Conservation (phyloP, 2,329 filamentous ascomycete species). For the Penicillium sp. region DNA sequence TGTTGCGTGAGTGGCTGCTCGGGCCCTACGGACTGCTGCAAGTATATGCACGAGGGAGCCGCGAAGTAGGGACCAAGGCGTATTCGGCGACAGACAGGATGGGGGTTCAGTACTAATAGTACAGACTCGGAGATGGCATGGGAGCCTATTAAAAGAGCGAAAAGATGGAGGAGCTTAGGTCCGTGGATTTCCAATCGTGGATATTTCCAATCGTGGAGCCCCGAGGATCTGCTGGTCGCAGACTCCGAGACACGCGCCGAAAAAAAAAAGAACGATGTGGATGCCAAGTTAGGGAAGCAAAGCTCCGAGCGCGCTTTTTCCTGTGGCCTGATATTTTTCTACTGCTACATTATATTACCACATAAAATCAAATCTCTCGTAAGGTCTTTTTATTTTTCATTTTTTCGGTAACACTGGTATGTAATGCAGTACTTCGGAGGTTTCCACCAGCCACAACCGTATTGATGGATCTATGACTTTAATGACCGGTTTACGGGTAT, state of each 20-base stretch:
- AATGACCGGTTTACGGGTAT: slow-evolving; percentile 2
- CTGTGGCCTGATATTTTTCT: background rate
- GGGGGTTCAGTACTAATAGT: slow-evolving; percentile 1
- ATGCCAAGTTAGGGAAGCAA: background rate
- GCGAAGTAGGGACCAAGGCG: slow-evolving; percentile 1
- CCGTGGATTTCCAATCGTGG: slow-evolving; percentile 4
- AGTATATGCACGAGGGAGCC: slow-evolving; percentile 14
- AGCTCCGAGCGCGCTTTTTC: slow-evolving; percentile 2
- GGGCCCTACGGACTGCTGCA: background rate
- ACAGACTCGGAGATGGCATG: background rate
- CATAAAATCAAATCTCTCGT: background rate
- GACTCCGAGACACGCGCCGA: slow-evolving; percentile 17
- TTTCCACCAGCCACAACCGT: background rate
- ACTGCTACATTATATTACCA: too few relatives aligned
- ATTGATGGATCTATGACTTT: background rate
- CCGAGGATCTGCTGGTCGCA: background rate
- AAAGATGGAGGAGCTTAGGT: background rate
- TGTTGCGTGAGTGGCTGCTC: slow-evolving; percentile 17
- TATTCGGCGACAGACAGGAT: slow-evolving; percentile 7
- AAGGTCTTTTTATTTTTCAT: background rate
- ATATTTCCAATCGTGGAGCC: slow-evolving; percentile 2
- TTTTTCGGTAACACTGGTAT: background rate
- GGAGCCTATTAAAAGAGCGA: slow-evolving; percentile 2
- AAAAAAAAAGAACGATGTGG: slow-evolving; percentile 10
- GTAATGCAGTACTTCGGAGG: too few relatives aligned